These are phyloP conservation scores for Candida pini DNA, from an alignment of 805 yeast genomes.

Conservation along the genomic window DNA sequence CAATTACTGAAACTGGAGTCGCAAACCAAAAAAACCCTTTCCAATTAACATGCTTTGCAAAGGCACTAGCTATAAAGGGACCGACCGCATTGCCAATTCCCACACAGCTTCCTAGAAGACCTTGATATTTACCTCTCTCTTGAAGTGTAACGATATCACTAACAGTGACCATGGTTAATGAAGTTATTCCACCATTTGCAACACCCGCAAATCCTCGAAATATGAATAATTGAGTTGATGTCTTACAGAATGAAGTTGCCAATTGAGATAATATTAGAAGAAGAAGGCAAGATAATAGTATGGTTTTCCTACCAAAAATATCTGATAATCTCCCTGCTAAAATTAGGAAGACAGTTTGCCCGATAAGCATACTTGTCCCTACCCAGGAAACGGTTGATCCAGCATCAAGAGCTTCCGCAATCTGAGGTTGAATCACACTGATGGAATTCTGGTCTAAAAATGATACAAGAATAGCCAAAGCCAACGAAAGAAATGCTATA, in stretches of 20 bases:
- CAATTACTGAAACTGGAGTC: constrained; percentile 36
- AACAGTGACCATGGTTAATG: constrained; percentile 46
- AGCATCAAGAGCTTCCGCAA: constrained; percentile 42
- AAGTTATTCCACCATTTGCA: constrained; percentile 49
- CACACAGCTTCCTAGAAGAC: constrained; percentile 44
- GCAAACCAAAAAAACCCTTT: constrained; percentile 46
- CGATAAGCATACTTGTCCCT: constrained; percentile 47
- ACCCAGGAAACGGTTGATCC: constrained; percentile 50
- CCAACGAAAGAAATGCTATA: constrained; percentile 32
- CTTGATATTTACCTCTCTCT: constrained; percentile 54
- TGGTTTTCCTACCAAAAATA: constrained; percentile 45
- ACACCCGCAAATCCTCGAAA: constrained; percentile 53
- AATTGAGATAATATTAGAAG: constrained; percentile 40
- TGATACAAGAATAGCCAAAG: constrained; percentile 35
- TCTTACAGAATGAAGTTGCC: constrained; percentile 46
- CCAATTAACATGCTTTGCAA: constrained; percentile 41
- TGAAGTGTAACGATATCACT: constrained; percentile 49
- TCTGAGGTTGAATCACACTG: constrained; percentile 42
- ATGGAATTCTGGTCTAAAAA: constrained; percentile 47
- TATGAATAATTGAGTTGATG: constrained; percentile 42
- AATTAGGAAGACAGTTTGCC: constrained; percentile 47
- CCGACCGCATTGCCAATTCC: constrained; percentile 51
- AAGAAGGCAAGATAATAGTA: constrained; percentile 34
- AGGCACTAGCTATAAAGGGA: constrained; percentile 50
- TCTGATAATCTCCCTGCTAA: constrained; percentile 50